phyloP scores from a whole-genome alignment of 1,284 basidiomycete species.

The Trichosporon asahii region DNA sequence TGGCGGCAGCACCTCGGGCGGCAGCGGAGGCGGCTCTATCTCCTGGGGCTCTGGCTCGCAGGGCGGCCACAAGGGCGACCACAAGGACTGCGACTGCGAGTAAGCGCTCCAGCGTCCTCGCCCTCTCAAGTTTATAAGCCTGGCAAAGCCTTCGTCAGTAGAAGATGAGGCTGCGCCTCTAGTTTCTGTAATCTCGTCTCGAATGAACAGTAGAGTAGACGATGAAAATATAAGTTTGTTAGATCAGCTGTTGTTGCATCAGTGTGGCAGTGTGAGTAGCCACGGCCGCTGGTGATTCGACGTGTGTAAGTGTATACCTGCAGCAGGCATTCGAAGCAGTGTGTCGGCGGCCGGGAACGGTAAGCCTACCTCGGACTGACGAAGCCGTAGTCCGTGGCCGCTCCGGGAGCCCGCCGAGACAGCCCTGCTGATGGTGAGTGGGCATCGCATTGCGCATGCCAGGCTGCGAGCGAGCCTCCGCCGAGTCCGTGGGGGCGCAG shows the following conservation, averaged over 20 bases:
- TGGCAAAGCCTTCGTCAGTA: too few species aligned
- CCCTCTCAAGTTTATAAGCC: too few species aligned
- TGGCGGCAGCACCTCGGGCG: background rate
- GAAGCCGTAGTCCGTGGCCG: too few species aligned
- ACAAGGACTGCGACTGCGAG: conserved; percentile 8
- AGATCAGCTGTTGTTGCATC: background rate
- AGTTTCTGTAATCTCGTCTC: background rate
- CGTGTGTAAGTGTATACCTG: too few species aligned
- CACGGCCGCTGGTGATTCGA: too few species aligned
- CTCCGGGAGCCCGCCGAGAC: too few species aligned
- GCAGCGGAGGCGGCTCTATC: background rate
- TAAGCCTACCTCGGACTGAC: too few species aligned
- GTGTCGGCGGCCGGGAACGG: too few species aligned
- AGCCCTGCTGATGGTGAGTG: background rate
- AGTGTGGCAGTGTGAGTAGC: too few species aligned
- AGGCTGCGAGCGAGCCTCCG: too few species aligned
- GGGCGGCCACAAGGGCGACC: background rate
- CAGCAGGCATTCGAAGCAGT: too few species aligned
- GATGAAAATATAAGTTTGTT: background rate
- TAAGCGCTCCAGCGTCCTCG: background rate
- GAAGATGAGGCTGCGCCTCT: background rate
- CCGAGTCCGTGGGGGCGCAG: too few species aligned
- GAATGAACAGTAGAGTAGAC: background rate
- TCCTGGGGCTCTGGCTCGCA: background rate
- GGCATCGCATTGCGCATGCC: background rate